phyloP scores from a whole-genome alignment of 441 rosid genomes.

The Viola pubescens region DNA sequence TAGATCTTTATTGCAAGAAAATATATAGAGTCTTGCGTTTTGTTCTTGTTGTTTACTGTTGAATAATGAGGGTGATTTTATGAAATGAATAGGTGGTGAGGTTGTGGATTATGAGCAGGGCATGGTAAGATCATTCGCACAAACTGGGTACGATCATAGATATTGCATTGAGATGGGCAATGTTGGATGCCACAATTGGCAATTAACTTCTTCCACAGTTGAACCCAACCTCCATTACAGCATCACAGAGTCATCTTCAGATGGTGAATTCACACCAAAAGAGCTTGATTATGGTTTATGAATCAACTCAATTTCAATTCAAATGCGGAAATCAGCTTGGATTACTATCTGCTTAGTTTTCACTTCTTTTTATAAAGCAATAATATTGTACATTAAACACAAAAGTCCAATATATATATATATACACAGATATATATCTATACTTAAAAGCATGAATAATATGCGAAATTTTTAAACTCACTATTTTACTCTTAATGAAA shows the following conservation, averaged over 20 bases:
- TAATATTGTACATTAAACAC: too few relatives aligned
- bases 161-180: conserved; percentile 14
- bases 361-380: too few relatives aligned
- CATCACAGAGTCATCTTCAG: conserved; percentile 33
- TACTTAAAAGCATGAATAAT: too few relatives aligned
- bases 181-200: conserved; percentile 21
- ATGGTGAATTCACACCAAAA: conserved; percentile 29
- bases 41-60: background rate
- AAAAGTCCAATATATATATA: too few relatives aligned
- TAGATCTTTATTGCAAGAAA: too few relatives aligned
- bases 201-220: conserved; percentile 9
- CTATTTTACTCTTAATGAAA: too few relatives aligned
- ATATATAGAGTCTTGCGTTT: too few relatives aligned
- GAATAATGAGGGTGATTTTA: background rate
- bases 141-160: conserved; percentile 15
- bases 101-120: conserved; percentile 25
- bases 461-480: too few relatives aligned
- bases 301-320: too few relatives aligned
- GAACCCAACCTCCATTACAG: conserved; percentile 23
- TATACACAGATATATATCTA: too few relatives aligned
- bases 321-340: too few relatives aligned
- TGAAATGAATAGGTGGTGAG: conserved; percentile 32
- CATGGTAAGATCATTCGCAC: conserved; percentile 17
- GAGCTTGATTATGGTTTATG: conserved; percentile 12
- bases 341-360: too few relatives aligned